phyloP scores from a whole-genome alignment of 768 basidiomycete genomes.

The Termitomyces sp. region DNA sequence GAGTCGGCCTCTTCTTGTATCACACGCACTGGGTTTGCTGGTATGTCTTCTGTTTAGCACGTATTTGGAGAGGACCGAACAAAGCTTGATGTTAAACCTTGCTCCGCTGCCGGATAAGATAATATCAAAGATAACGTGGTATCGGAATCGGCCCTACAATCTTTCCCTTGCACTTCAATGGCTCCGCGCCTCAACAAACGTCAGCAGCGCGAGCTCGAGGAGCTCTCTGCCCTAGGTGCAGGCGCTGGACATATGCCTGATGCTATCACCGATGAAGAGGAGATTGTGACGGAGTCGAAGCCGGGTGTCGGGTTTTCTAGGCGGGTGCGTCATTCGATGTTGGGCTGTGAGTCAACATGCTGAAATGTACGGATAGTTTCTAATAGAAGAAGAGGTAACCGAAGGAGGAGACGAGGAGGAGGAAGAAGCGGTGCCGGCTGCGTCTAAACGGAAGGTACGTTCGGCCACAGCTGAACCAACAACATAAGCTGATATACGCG shows the following conservation, averaged over 20 bases:
- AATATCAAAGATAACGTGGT: background rate
- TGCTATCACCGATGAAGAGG: constrained; percentile 33
- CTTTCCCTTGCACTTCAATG: constrained; percentile 31
- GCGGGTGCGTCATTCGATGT: constrained; percentile 3
- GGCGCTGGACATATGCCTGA: constrained; percentile 16
- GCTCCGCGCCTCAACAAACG: constrained; percentile 75
- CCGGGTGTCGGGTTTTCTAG: constrained; percentile 25
- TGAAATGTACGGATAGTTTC: constrained; percentile 27
- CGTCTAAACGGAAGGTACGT: constrained; percentile 32
- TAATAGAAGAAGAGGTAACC: constrained; percentile 24
- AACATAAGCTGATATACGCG: too few species aligned
- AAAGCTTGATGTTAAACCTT: too few species aligned
- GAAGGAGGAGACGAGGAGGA: constrained; percentile 26
- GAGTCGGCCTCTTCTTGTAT: too few species aligned
- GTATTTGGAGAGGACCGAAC: too few species aligned
- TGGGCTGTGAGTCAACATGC: background rate
- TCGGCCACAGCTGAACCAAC: background rate
- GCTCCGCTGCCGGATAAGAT: background rate
- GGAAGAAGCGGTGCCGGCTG: constrained; percentile 24
- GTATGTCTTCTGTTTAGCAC: too few species aligned
- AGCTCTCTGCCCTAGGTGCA: constrained; percentile 52
- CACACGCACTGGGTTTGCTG: too few species aligned
- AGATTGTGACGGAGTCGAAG: constrained; percentile 15
- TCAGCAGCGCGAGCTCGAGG: constrained; percentile 65
- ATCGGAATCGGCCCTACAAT: background rate